Evolutionary conservation across 1,139 yeast genomes (phyloP).

Genomic region (Suhomyces maxii): DNA sequence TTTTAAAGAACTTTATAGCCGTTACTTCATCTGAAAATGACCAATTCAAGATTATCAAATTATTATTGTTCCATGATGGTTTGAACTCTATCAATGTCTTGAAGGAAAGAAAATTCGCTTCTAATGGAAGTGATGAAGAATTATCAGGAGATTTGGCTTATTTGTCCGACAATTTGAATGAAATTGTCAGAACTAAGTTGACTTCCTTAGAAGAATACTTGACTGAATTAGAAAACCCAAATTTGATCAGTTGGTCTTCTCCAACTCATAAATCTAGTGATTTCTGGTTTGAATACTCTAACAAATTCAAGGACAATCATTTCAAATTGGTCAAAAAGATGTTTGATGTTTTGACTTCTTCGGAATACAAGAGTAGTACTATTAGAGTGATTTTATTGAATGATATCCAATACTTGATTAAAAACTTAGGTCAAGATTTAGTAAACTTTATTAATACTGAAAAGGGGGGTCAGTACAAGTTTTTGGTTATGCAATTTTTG

Average conservation of each 20-base stretch:
- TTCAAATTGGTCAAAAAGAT: constrained; percentile 67
- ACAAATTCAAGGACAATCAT: constrained; percentile 71
- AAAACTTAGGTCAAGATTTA: constrained; percentile 58
- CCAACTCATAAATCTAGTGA: constrained; percentile 89
- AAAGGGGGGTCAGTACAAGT: constrained; percentile 53
- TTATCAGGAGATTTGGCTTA: constrained; percentile 68
- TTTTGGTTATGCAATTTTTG: constrained; percentile 82
- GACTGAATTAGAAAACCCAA: constrained; percentile 78
- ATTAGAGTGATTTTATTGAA: constrained; percentile 53
- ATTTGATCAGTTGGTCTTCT: constrained; percentile 75
- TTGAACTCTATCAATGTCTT: constrained; percentile 66
- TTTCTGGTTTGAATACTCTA: constrained; percentile 85
- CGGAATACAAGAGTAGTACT: constrained; percentile 21
- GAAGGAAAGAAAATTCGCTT: constrained; percentile 84
- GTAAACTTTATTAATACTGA: constrained; percentile 70
- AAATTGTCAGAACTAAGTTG: constrained; percentile 67
- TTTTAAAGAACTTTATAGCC: constrained; percentile 60
- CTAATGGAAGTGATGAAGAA: constrained; percentile 73
- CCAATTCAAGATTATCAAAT: constrained; percentile 57
- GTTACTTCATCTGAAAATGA: constrained; percentile 30
- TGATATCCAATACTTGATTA: constrained; percentile 46
- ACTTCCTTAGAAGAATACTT: constrained; percentile 92
- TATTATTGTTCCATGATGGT: constrained; percentile 77
- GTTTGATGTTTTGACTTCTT: constrained; percentile 35
- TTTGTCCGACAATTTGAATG: constrained; percentile 60